phyloP scores from a whole-genome alignment of 2,329 filamentous ascomycete genomes.

The Microcera coccophila region DNA sequence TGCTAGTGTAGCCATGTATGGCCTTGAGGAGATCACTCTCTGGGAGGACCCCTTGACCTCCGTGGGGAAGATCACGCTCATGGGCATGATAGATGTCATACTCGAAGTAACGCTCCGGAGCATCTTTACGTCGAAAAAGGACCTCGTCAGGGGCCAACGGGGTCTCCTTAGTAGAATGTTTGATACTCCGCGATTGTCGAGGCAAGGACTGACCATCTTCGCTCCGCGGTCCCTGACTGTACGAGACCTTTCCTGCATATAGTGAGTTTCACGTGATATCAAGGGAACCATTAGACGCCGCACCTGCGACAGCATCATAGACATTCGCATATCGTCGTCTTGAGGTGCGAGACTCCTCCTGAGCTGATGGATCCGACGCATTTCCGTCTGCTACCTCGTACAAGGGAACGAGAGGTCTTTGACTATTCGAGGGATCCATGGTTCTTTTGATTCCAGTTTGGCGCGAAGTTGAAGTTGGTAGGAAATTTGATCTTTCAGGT shows the following conservation, averaged over 20 bases:
- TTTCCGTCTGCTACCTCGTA: conserved; percentile 10
- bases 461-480: neutral
- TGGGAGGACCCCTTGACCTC: conserved; percentile 52
- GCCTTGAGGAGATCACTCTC: conserved; percentile 66
- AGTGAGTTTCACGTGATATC: conserved; percentile 22
- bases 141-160: conserved; percentile 64
- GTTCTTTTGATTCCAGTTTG: neutral
- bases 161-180: conserved; percentile 25
- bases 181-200: conserved; percentile 16
- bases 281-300: conserved; percentile 12
- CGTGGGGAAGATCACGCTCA: conserved; percentile 48
- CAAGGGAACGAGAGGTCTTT: conserved; percentile 6
- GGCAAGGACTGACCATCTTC: conserved; percentile 15
- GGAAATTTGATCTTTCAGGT: too few species aligned
- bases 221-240: conserved; percentile 18
- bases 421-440: neutral
- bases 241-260: conserved; percentile 30
- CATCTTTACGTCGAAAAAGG: conserved; percentile 61
- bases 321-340: conserved; percentile 48
- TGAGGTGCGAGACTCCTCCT: conserved; percentile 11
- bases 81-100: conserved; percentile 68
- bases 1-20: conserved; percentile 63
- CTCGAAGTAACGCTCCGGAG: conserved; percentile 65
- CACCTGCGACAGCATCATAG: conserved; percentile 71
- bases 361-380: conserved; percentile 6